phyloP scores from a whole-genome alignment of 2,329 filamentous ascomycete genomes.

The Triangularia verruculosa region DNA sequence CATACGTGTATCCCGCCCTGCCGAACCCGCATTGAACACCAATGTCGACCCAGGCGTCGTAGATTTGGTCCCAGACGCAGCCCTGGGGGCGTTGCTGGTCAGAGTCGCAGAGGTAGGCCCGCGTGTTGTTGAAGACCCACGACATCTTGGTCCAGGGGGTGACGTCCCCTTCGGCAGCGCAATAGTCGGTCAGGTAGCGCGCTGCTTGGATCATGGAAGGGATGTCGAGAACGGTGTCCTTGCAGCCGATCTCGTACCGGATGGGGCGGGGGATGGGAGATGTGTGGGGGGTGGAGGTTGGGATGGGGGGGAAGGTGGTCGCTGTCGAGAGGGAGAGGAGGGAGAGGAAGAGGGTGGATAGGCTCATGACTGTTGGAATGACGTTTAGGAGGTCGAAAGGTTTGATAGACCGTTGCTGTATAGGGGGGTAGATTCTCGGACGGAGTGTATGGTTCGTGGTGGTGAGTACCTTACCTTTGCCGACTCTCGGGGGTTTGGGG shows the following conservation, averaged over 20 bases:
- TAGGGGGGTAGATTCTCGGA: no score
- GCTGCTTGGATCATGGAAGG: neutral
- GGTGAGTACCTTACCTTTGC: neutral
- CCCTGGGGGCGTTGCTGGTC: neutral
- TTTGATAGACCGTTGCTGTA: no score
- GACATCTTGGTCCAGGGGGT: conserved; percentile 9
- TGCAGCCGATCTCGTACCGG: neutral
- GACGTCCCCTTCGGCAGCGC: neutral
- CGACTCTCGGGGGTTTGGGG: no score
- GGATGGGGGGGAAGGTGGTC: neutral
- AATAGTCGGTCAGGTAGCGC: neutral
- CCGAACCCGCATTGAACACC: neutral
- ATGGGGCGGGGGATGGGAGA: neutral
- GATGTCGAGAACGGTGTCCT: conserved; percentile 1
- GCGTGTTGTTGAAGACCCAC: conserved; percentile 3
- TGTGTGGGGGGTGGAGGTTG: neutral
- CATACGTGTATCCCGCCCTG: neutral
- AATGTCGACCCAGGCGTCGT: conserved; percentile 5
- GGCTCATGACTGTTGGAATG: neutral
- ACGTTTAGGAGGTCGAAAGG: no score
- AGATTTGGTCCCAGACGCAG: conserved; percentile 7
- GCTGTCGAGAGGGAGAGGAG: neutral
- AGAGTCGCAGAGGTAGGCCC: conserved; percentile 17
- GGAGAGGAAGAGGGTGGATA: neutral
- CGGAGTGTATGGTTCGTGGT: no score